Evolutionary conservation across 2,329 filamentous ascomycete species (phyloP).

Genomic region (Fusarium annulatum): DNA sequence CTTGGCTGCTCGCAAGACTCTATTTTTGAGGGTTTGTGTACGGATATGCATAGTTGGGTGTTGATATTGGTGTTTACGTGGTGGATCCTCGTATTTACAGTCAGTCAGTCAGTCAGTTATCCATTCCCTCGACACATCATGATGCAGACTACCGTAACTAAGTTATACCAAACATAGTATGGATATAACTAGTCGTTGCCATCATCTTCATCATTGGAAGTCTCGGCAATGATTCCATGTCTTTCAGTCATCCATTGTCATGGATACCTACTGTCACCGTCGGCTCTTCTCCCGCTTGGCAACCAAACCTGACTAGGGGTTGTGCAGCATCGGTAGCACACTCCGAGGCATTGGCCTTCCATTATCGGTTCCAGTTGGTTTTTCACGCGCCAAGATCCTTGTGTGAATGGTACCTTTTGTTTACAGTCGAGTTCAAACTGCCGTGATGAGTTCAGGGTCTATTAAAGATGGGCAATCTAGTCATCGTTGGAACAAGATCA

Average conservation of each 20-base stretch:
- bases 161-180: background rate
- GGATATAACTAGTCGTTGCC: background rate
- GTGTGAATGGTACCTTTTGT: background rate
- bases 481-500: background rate
- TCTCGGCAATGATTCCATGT: background rate
- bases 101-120: background rate
- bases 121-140: conserved; percentile 6
- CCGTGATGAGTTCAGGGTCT: conserved; percentile 7
- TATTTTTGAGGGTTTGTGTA: conserved; percentile 12
- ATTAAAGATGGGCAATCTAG: background rate
- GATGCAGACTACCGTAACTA: background rate
- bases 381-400: conserved; percentile 6
- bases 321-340: conserved; percentile 12
- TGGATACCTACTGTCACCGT: background rate
- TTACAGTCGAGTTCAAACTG: background rate
- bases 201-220: background rate
- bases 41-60: conserved; percentile 15
- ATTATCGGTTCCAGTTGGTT: conserved; percentile 1
- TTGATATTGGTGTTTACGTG: conserved; percentile 18
- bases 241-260: conserved; percentile 4
- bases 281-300: conserved; percentile 28
- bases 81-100: conserved; percentile 11
- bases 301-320: conserved; percentile 20
- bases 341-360: conserved; percentile 10
- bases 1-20: conserved; percentile 15